Evolutionary conservation across 495 filamentous ascomycete species (phyloP).

Genomic region (Aspergillus affinis): DNA sequence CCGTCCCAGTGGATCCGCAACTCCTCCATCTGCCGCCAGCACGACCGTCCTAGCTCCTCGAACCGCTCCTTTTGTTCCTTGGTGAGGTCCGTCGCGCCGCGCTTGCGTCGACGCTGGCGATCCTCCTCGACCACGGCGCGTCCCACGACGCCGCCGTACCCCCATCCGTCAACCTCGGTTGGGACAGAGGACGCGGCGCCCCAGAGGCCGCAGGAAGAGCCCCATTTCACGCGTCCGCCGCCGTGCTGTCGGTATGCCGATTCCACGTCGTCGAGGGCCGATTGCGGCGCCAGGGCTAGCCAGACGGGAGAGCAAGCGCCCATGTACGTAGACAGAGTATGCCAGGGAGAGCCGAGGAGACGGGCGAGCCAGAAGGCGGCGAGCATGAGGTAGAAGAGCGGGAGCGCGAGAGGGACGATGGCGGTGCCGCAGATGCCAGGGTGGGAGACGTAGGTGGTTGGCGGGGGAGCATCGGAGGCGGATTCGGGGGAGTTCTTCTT

Average conservation of each 20-base stretch:
- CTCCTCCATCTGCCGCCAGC: conserved; percentile 84
- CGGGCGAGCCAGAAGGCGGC: conserved; percentile 69
- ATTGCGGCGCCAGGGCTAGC: conserved; percentile 70
- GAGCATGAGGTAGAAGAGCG: conserved; percentile 65
- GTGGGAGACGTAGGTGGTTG: conserved; percentile 74
- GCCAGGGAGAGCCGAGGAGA: conserved; percentile 84
- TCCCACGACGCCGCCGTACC: conserved; percentile 68
- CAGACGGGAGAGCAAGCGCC: conserved; percentile 75
- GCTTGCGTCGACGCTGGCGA: conserved; percentile 52
- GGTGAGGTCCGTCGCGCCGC: conserved; percentile 57
- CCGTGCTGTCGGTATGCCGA: conserved; percentile 37
- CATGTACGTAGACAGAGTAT: conserved; percentile 70
- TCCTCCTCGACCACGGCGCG: conserved; percentile 43
- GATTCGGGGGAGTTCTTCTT: not conserved
- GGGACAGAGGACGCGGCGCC: conserved; percentile 61
- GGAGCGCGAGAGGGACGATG: conserved; percentile 67
- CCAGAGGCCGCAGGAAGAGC: conserved; percentile 58
- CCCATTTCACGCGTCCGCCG: conserved; percentile 80
- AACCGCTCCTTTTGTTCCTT: conserved; percentile 66
- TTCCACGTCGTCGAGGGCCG: conserved; percentile 62
- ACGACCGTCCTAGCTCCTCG: conserved; percentile 67
- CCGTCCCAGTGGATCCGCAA: conserved; percentile 77
- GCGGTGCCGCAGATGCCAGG: conserved; percentile 82
- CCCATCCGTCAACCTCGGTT: conserved; percentile 86
- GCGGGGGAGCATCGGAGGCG: conserved; percentile 24